Evolutionary conservation across 1,139 yeast genomes (phyloP), one percentile per base, ranked within the genome.

Genomic region (Pichia sp.): DNA sequence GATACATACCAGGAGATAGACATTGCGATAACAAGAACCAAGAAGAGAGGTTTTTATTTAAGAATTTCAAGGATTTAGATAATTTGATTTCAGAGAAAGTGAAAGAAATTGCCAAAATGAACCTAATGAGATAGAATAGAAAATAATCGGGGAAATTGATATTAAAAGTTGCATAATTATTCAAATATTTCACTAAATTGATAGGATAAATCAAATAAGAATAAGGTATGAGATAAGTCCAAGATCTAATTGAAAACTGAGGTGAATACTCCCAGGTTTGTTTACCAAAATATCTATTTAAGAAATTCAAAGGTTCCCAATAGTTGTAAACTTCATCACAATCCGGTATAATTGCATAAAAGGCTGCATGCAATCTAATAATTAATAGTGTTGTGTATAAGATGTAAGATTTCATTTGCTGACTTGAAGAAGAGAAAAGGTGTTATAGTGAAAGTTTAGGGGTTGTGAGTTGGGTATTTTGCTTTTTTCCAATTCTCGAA

Each of bases 241-340:
- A 90, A 8, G 96, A 86, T 54, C 97, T 70, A 46, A 90, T 88
- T 20, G 96, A 89, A 61, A 78, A 88, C 48, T 76, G 86, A 0
- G 97, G 97, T 0, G 96, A 87, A 64, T 90, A 90, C 61, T 90
- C 97, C 97, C 97, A 90, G 0, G 97, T 90, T 65, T 89, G 89
- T 57, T 88, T 85, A 3, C 97, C 98, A 64, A 86, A 88, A 2
- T 84, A 85, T 56, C 96, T 76, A 3, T 84, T 68, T 36, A 90
- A 59, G 47, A 85, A 72, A 62, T 90, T 92, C 50, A 90, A 70
- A 0, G 98, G 97, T 57, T 90, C 98, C 92, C 90, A 89, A 67
- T 87, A 90, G 61, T 90, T 90, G 73, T 79, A 90, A 3, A 80
- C 82, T 63, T 85, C 95, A 64, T 88, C 96, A 63, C 96, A 87